phyloP scores from a whole-genome alignment of 768 basidiomycete species.

The Russula abietina region DNA sequence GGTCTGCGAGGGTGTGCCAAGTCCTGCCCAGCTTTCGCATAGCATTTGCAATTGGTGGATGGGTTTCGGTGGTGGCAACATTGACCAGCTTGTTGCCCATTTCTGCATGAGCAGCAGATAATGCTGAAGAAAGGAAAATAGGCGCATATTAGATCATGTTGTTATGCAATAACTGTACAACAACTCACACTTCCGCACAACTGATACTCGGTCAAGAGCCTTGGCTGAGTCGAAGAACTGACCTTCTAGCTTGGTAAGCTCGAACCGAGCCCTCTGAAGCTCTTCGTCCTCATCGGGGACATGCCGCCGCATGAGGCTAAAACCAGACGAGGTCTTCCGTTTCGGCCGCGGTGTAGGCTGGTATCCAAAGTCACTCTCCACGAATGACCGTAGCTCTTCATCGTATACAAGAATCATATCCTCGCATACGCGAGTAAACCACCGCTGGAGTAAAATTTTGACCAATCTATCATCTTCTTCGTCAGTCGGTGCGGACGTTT shows the following conservation, averaged over 20 bases:
- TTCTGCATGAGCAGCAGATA: conserved; percentile 75
- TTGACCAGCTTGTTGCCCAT: conserved; percentile 91
- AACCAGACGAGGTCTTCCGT: conserved; percentile 67
- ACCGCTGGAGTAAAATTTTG: conserved; percentile 89
- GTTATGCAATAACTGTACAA: not conserved
- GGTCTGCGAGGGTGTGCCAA: conserved; percentile 82
- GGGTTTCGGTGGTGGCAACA: conserved; percentile 83
- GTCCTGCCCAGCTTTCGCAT: conserved; percentile 80
- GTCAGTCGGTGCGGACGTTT: conserved; percentile 94
- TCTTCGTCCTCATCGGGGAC: conserved; percentile 95
- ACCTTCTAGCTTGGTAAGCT: conserved; percentile 85
- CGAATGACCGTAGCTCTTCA: conserved; percentile 90
- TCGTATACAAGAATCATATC: conserved; percentile 83
- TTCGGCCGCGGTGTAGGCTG: conserved; percentile 74
- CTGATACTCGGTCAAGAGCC: conserved; percentile 80
- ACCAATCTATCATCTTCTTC: conserved; percentile 98
- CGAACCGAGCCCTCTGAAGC: conserved; percentile 81
- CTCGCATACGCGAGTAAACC: conserved; percentile 90
- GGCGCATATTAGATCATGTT: not conserved
- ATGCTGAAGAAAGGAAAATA: conserved; percentile 41
- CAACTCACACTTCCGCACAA: conserved; percentile 67
- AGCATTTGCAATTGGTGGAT: conserved; percentile 77
- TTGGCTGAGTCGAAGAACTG: conserved; percentile 92
- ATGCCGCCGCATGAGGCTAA: conserved; percentile 67
- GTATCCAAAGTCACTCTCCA: conserved; percentile 97